Base-by-base conservation (phyloP, 2,329 filamentous ascomycete species). In the Dryadomyces quercus-mongolicae region DNA sequence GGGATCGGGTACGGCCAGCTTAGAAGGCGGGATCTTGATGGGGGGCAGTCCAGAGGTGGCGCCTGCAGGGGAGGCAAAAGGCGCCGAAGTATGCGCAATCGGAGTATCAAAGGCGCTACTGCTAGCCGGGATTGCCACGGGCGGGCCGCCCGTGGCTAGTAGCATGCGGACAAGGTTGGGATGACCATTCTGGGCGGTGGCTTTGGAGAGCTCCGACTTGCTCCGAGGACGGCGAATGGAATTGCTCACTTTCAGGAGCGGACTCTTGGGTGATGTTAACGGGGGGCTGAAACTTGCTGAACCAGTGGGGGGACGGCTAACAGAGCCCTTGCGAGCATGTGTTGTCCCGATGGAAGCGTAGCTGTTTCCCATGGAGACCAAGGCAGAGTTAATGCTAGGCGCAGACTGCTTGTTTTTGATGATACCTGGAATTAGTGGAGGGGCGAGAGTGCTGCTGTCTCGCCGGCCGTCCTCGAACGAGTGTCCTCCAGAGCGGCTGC, bases 301-400 rank as follows among this genome's bases (percentile, higher is more conserved):
- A 22, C 53, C 55, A 2, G 48, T 53, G 12, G 55, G 51, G 10
- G 57, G 55, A 34, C 52, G 54, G 60, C 78, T 78, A 55, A 86
- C 72, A 6, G 84, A 85, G 40, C 79, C 77, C 57, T 74, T 81
- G 38, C 78, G 74, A 42, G 77, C 71, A 61, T 83, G 80, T 0
- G 74, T 71, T 4, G 75, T 72, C 22, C 77, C 78, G 43, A 84
- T 77, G 16, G 77, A 73, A 20, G 78, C 78, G 40, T 77, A 71
- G 47, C 72, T 72, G 38, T 71, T 74, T 4, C 73, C 76, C 70
- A 83, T 79, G 21, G 73, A 74, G 7, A 76, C 68, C 44, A 84
- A 65, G 1, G 78, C 76, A 0, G 77, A 82, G 60, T 81, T 82
- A 59, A 84, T 74, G 61, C 74, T 81, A 2, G 80, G 78, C 2